phyloP scores from a whole-genome alignment of 2,329 filamentous ascomycete genomes.

The Penicillium olsonii region DNA sequence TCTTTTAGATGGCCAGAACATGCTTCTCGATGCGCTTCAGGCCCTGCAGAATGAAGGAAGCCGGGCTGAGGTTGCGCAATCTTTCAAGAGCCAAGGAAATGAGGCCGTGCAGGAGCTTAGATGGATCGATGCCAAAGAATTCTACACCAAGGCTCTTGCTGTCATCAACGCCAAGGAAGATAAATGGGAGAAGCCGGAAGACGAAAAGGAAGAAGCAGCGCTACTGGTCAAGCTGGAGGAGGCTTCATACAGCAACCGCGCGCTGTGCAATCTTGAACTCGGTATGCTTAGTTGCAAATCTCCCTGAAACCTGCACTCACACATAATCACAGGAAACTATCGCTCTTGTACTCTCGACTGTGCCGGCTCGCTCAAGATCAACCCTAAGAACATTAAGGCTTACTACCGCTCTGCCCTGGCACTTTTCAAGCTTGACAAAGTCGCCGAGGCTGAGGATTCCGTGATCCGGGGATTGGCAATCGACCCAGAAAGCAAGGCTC shows the following conservation, averaged over 20 bases:
- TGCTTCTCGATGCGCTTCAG: constrained; percentile 80
- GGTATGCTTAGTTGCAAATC: constrained; percentile 48
- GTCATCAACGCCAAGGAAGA: constrained; percentile 67
- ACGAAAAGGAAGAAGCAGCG: constrained; percentile 59
- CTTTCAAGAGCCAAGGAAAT: constrained; percentile 91
- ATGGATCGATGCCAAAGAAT: constrained; percentile 84
- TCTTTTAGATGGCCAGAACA: constrained; percentile 65
- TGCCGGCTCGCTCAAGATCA: constrained; percentile 73
- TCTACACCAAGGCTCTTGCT: constrained; percentile 82
- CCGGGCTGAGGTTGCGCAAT: constrained; percentile 74
- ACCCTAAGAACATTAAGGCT: constrained; percentile 82
- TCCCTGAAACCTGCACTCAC: not conserved
- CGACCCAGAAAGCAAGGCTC: constrained; percentile 69
- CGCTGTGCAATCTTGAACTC: constrained; percentile 84
- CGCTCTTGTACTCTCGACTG: constrained; percentile 84
- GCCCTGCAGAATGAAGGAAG: constrained; percentile 93
- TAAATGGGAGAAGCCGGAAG: constrained; percentile 53
- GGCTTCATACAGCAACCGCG: constrained; percentile 80
- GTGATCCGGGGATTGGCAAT: constrained; percentile 71
- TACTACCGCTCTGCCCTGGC: constrained; percentile 83
- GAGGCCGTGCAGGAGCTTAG: constrained; percentile 74
- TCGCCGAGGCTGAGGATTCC: constrained; percentile 78
- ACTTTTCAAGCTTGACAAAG: constrained; percentile 74
- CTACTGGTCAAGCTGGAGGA: constrained; percentile 69
- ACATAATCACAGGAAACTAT: constrained; percentile 67